Evolutionary conservation across 169 alveolate species (phyloP), one percentile per base, ranked within the genome.

Genomic region (Eimeria praecox): DNA sequence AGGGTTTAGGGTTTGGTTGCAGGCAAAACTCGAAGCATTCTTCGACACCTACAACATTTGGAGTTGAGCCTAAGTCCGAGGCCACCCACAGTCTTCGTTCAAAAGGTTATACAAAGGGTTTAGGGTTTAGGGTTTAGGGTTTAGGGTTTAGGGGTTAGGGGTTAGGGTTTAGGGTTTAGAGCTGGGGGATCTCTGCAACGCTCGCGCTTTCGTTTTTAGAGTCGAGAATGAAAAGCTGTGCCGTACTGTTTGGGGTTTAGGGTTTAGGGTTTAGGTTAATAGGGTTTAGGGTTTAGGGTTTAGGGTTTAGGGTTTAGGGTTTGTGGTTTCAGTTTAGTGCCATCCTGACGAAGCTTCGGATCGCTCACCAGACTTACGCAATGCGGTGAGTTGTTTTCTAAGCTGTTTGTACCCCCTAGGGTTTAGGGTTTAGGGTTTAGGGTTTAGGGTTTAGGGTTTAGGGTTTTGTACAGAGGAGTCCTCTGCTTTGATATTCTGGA

Each of bases 281-380:
- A 66, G 77, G 75, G 75, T 64, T 64, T 16, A 73, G 49, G 89
- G 89, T 78, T 78, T 78, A 78, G 89, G 69, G 89, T 78, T 40
- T 78, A 46, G 89, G 89, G 89, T 78, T 22, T 44, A 46, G 35
- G 42, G 89, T 78, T 78, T 92, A 64, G 42, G 56, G 27, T n/a
- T 52, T 59, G 44, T 94, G 82, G 96, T 54, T 94, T 40, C 96
- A 94, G 96, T 54, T 94, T 40, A 94, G 96, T 54, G 93, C 80
- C 42, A 44, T 94, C n/a, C 64, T 94, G 35, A 59, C 90, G 46
- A 83, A 82, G 87, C 96, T 94, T 8, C 94, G 94, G 0, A 86
- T 94, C 10, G 96, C 94, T 5, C 96, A 94, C 77, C 88, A 62
- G 30, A n/a, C 62, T 38, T 77, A 94, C 94, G 82, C 91, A 49